Evolutionary conservation across 805 yeast genomes (phyloP), one percentile per base, ranked within the genome.

Genomic region (Nakazawaea wyomingensis): DNA sequence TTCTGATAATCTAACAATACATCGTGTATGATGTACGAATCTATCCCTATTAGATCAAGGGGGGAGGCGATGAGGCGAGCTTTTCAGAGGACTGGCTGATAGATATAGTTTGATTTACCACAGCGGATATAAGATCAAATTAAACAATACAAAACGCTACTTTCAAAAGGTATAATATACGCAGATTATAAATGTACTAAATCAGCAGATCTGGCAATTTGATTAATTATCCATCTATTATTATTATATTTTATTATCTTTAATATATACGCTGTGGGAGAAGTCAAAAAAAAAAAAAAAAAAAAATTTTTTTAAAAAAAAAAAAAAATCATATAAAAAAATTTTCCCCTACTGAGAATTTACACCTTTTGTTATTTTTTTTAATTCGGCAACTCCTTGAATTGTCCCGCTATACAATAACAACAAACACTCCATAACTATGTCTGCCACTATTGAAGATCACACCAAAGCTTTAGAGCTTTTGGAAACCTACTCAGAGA

Each of bases 381-480:
- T 32, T 9, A 11, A 32, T 33, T 34, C 28, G 44, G 44, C 44
- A 40, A 39, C 37, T 33, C 32, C 8, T 11, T 16, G 11, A 31
- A 34, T 37, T 37, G 40, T 37, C 40, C 40, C 14, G 33, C 26
- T 37, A 19, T 27, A 37, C 18, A 11, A 35, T 9, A 10, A 24
- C 11, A 8, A 24, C 3, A 8, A 24, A 24, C 8, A 24, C 27
- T 9, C 11, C 27, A 24, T 5, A 24, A 29, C 11, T 10, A 41
- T 41, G 44, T 41, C 44, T 19, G 40, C 41, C 21, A 14, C 37
- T 2, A n/a, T 31, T 13, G 3, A 61, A 61, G 77, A 77, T 55
- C 59, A 59, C 53, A 50, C 82, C 32, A 72, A 74, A 51, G 98
- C 97, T 52, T 57, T 83, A 49, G 78, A 80, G 45, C 72, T 71